phyloP scores from a whole-genome alignment of 345 rosid species.

The Melaleuca quinquenervia region DNA sequence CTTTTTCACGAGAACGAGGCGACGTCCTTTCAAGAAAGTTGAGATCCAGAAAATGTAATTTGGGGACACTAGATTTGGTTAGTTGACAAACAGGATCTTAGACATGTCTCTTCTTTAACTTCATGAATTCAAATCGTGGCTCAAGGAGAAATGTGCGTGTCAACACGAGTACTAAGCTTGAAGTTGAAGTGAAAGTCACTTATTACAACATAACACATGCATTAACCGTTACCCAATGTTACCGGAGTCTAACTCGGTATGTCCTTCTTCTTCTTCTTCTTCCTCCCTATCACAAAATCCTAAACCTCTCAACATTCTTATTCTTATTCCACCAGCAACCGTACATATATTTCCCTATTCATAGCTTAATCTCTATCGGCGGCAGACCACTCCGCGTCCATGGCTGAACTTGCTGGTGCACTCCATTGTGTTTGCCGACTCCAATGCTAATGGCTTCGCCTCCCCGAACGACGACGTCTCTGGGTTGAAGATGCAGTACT shows the following conservation, averaged over 20 bases:
- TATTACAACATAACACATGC: not conserved
- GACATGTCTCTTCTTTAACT: not conserved
- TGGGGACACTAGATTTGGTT: not conserved
- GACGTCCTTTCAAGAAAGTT: not conserved
- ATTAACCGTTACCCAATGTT: not conserved
- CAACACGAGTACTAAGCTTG: not conserved
- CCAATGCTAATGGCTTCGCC: not conserved
- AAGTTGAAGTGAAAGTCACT: not conserved
- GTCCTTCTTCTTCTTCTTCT: not conserved
- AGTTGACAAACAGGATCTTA: not conserved
- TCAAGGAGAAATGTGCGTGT: not conserved
- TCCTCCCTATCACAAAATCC: not conserved
- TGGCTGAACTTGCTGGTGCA: conserved; percentile 4
- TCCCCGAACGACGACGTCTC: not conserved
- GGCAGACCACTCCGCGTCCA: conserved; percentile 1
- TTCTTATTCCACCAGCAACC: not conserved
- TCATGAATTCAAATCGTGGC: not conserved
- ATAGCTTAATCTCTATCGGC: not conserved
- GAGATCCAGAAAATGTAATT: not conserved
- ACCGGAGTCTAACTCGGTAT: not conserved
- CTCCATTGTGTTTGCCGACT: not conserved
- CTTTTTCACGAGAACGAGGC: not conserved
- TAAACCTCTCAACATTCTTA: not conserved
- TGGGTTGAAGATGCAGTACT: not conserved
- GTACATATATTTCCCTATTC: not conserved